A percentile compares a stretch with the other conserved stretches of the same genome.
These are phyloP conservation scores for Syncephalastrum monosporum DNA, from an alignment of 371 early-diverging fungal species.

Conservation along the genomic window DNA sequence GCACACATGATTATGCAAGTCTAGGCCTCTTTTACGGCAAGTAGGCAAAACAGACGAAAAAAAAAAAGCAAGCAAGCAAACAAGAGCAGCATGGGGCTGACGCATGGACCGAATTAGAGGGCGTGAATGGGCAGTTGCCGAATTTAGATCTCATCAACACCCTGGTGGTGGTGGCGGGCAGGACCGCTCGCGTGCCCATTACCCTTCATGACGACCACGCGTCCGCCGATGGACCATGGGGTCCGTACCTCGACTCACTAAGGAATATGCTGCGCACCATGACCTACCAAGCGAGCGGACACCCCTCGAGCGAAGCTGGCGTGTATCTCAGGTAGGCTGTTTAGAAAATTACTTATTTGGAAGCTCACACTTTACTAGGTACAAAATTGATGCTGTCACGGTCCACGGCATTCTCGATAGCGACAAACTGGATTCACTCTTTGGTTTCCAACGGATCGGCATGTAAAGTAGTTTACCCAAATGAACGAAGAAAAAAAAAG, in stretches of 20 bases:
- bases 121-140: conserved; percentile 90
- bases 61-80: neutral
- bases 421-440: conserved; percentile 36
- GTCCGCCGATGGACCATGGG: conserved; percentile 16
- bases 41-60: neutral
- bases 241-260: conserved; percentile 43
- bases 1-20: conserved; percentile 63
- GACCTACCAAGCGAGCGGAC: conserved; percentile 69
- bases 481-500: neutral
- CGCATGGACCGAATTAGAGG: conserved; percentile 53
- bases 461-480: conserved; percentile 43
- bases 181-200: conserved; percentile 50
- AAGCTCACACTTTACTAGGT: conserved; percentile 43
- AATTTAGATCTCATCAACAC: conserved; percentile 91
- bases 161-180: conserved; percentile 52
- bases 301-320: conserved; percentile 73
- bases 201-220: conserved; percentile 40
- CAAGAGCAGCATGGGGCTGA: no score
- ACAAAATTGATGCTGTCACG: conserved; percentile 84
- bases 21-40: conserved; percentile 81
- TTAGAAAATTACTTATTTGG: neutral
- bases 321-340: conserved; percentile 56
- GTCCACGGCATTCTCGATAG: conserved; percentile 58
- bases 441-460: conserved; percentile 60
- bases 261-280: conserved; percentile 58